A percentile compares a stretch with the other conserved stretches of the same genome.
These are phyloP conservation scores for Austroboletus novae-zelandiae DNA, from an alignment of 1,284 basidiomycete genomes.

Conservation along the genomic window DNA sequence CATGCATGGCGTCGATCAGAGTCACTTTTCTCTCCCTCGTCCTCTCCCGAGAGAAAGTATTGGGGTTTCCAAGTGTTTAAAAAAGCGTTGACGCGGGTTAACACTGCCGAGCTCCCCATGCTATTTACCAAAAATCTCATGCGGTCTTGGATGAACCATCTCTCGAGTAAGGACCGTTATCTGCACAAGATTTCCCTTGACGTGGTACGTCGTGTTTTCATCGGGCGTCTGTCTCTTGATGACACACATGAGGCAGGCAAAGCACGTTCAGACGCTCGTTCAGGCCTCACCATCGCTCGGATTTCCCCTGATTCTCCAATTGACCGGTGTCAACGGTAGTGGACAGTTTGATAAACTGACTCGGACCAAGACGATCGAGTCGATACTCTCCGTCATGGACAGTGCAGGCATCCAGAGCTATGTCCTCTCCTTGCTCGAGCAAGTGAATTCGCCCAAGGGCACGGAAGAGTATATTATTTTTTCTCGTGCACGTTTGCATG, in stretches of 20 bases:
- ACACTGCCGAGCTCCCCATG: slow-evolving; percentile 70
- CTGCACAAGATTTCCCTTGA: slow-evolving; percentile 86
- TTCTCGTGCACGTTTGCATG: not conserved
- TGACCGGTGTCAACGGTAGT: slow-evolving; percentile 84
- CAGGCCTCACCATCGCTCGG: slow-evolving; percentile 78
- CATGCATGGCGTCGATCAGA: slow-evolving; percentile 49
- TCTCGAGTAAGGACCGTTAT: slow-evolving; percentile 84
- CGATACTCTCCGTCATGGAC: slow-evolving; percentile 77
- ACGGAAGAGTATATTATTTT: slow-evolving; percentile 37
- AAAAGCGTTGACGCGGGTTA: slow-evolving; percentile 72
- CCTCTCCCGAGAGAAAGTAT: slow-evolving; percentile 89
- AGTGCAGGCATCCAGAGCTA: slow-evolving; percentile 77
- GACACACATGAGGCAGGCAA: slow-evolving; percentile 48
- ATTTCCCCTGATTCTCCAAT: slow-evolving; percentile 82
- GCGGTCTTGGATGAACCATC: slow-evolving; percentile 95
- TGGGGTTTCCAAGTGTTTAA: slow-evolving; percentile 96
- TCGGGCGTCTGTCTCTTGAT: slow-evolving; percentile 2
- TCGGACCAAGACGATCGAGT: slow-evolving; percentile 91
- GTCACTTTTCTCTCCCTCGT: slow-evolving; percentile 79
- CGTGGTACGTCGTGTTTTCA: slow-evolving; percentile 50
- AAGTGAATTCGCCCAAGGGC: slow-evolving; percentile 52
- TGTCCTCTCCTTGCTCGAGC: slow-evolving; percentile 67
- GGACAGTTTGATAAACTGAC: slow-evolving; percentile 92
- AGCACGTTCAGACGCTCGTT: slow-evolving; percentile 74
- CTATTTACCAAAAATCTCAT: slow-evolving; percentile 96